Evolutionary conservation across 805 yeast species (phyloP), one percentile per base, ranked within the genome.

Genomic region (Pichia manshurica): DNA sequence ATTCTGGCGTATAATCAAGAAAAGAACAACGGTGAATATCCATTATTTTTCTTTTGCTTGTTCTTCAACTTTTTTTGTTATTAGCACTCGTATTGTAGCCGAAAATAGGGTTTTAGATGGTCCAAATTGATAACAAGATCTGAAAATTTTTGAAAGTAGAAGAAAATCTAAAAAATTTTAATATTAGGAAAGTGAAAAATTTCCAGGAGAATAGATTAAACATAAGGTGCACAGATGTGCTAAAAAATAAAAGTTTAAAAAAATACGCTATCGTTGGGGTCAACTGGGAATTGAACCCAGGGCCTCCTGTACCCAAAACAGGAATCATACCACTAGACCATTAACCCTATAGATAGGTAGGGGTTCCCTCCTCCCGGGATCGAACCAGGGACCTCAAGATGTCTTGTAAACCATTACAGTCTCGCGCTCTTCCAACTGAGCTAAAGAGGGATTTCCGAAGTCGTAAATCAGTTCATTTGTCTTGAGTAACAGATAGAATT

Each of bases 1-100:
- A 79, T 46, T 84, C 89, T 3, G 97, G 91, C 12, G 83, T 78
- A 56, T 79, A 86, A 64, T 91, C 96, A 66, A 89, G 88, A 68
- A 93, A 91, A 46, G 96, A 75, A 64, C 96, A 86, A 60, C 97
- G 79, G 66, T 91, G 97, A 55, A 91, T 77, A 62, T 84, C 82
- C 86, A 85, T 82, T 37, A 17, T 35, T 23, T n/a, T 20, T 34
- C 36, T 33, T 29, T 33, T 8, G 20, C 36, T 17, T 6, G 17
- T n/a, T 33, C 12, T n/a, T n/a, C 17, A 33, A 7, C 17, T n/a
- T n/a, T n/a, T n/a, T n/a, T n/a, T n/a, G n/a, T n/a, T n/a, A n/a
- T n/a, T n/a, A n/a, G n/a, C n/a, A n/a, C n/a, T n/a, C n/a, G n/a
- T n/a, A n/a, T n/a, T n/a, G n/a, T n/a, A n/a, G n/a, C n/a, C n/a